A percentile compares a stretch with the other conserved stretches of the same genome.
Conservation (phyloP, 352 stramenopile genomes). For the Phytopythium kandeliae region DNA sequence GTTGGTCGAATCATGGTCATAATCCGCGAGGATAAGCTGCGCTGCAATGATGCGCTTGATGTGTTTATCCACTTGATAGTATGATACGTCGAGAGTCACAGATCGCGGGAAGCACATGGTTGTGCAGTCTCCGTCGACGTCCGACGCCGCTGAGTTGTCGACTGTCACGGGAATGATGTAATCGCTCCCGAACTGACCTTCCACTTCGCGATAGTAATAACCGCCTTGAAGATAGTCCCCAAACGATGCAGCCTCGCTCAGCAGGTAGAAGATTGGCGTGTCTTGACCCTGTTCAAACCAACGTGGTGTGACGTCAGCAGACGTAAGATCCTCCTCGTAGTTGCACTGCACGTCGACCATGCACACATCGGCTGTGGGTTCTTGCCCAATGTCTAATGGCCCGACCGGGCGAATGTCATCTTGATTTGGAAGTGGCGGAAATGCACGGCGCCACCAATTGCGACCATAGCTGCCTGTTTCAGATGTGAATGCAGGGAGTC, state of each 20-base stretch:
- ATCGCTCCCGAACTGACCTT: slow-evolving; percentile 62
- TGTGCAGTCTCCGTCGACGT: slow-evolving; percentile 86
- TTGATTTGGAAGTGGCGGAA: slow-evolving; percentile 88
- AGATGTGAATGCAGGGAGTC: slow-evolving; percentile 78
- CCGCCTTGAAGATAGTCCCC: slow-evolving; percentile 82
- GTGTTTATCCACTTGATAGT: slow-evolving; percentile 90
- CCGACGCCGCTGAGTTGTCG: slow-evolving; percentile 69
- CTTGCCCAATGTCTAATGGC: slow-evolving; percentile 78
- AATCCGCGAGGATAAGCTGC: slow-evolving; percentile 88
- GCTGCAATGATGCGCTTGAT: slow-evolving; percentile 93
- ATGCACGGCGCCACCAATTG: slow-evolving; percentile 68
- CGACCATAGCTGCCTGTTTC: slow-evolving; percentile 55
- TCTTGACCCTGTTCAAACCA: slow-evolving; percentile 94
- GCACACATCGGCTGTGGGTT: slow-evolving; percentile 92
- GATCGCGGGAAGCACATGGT: slow-evolving; percentile 89
- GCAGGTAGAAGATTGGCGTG: slow-evolving; percentile 89
- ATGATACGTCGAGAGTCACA: slow-evolving; percentile 91
- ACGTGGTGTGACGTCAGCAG: slow-evolving; percentile 86
- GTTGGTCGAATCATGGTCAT: slow-evolving; percentile 87
- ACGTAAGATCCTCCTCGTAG: slow-evolving; percentile 92
- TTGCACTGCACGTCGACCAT: slow-evolving; percentile 83
- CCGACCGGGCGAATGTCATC: slow-evolving; percentile 92
- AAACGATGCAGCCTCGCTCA: slow-evolving; percentile 89
- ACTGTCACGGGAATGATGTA: slow-evolving; percentile 94
- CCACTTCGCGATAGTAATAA: slow-evolving; percentile 62